phyloP scores from a whole-genome alignment of 2,329 filamentous ascomycete genomes.

The Aulographum hederae region DNA sequence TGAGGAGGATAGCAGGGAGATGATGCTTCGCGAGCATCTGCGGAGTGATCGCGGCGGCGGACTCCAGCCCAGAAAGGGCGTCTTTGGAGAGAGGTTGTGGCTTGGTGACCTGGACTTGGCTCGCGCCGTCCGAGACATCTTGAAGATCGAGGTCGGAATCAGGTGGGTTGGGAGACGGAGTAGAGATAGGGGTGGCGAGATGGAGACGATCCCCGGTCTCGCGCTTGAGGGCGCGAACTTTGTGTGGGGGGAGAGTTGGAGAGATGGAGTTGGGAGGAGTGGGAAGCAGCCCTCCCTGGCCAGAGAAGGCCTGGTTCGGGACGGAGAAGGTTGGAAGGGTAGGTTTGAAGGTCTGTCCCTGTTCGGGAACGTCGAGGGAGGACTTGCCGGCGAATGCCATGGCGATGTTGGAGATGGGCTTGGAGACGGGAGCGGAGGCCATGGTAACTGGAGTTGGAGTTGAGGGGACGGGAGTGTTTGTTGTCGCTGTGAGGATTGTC shows the following conservation, averaged over 20 bases:
- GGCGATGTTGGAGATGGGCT: slow-evolving; percentile 22
- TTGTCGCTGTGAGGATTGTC: slow-evolving; percentile 1
- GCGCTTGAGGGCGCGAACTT: slow-evolving; percentile 53
- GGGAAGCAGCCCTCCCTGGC: slow-evolving; percentile 38
- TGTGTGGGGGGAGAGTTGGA: slow-evolving; percentile 66
- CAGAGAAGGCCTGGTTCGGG: slow-evolving; percentile 10
- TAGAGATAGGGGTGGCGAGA: slow-evolving; percentile 28
- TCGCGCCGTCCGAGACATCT: slow-evolving; percentile 38
- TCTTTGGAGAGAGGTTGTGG: slow-evolving; percentile 26
- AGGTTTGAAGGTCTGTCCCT: slow-evolving; percentile 12
- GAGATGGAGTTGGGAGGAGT: slow-evolving; percentile 95
- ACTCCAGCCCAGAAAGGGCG: slow-evolving; percentile 43
- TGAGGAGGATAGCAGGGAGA: slow-evolving; percentile 75
- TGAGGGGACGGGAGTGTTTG: slow-evolving; percentile 6
- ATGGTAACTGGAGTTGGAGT: slow-evolving; percentile 10
- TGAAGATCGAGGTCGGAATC: slow-evolving; percentile 81
- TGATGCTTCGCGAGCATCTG: slow-evolving; percentile 75
- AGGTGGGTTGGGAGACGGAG: slow-evolving; percentile 30
- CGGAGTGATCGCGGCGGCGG: slow-evolving; percentile 67
- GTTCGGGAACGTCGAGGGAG: slow-evolving; percentile 11
- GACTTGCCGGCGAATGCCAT: slow-evolving; percentile 16
- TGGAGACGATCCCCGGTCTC: slow-evolving; percentile 1
- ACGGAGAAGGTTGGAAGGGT: not conserved
- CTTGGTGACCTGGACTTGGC: slow-evolving; percentile 17
- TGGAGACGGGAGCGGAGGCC: slow-evolving; percentile 14